Conservation (phyloP, 768 basidiomycete genomes). For the Calocera viscosa region DNA sequence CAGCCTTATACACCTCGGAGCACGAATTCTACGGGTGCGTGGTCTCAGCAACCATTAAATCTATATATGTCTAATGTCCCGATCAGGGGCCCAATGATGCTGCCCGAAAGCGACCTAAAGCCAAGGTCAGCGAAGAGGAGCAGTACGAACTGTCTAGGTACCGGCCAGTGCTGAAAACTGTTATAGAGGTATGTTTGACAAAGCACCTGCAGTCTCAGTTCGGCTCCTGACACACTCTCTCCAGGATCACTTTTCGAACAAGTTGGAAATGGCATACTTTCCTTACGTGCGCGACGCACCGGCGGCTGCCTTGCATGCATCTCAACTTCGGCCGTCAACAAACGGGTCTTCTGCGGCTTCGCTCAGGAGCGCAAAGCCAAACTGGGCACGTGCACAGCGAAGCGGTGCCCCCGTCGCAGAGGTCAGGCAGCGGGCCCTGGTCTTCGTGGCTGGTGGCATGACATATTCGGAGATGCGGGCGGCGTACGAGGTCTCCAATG, state of each 20-base stretch:
- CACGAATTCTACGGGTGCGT: constrained; percentile 69
- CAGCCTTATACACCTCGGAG: constrained; percentile 67
- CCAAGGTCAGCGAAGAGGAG: constrained; percentile 61
- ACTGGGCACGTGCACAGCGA: constrained; percentile 71
- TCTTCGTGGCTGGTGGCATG: constrained; percentile 90
- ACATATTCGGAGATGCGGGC: constrained; percentile 92
- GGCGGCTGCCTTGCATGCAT: constrained; percentile 28
- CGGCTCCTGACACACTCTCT: background rate
- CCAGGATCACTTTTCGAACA: constrained; percentile 72
- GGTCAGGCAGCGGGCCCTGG: constrained; percentile 58
- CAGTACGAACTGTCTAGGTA: constrained; percentile 95
- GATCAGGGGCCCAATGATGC: constrained; percentile 65
- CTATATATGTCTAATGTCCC: background rate
- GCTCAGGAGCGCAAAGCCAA: constrained; percentile 76
- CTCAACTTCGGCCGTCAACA: constrained; percentile 40
- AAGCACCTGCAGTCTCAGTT: background rate
- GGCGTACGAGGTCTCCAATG: constrained; percentile 62
- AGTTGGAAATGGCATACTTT: constrained; percentile 65
- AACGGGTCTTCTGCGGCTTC: constrained; percentile 43
- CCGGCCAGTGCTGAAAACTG: constrained; percentile 65
- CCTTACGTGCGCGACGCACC: constrained; percentile 76
- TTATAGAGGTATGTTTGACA: constrained; percentile 56
- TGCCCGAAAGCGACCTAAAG: constrained; percentile 67
- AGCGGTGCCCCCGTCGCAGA: constrained; percentile 27
- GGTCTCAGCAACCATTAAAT: background rate